A percentile compares a stretch with the other conserved stretches of the same genome.
Conservation (phyloP, 257 asterid genomes). For the Marsdenia floribunda region DNA sequence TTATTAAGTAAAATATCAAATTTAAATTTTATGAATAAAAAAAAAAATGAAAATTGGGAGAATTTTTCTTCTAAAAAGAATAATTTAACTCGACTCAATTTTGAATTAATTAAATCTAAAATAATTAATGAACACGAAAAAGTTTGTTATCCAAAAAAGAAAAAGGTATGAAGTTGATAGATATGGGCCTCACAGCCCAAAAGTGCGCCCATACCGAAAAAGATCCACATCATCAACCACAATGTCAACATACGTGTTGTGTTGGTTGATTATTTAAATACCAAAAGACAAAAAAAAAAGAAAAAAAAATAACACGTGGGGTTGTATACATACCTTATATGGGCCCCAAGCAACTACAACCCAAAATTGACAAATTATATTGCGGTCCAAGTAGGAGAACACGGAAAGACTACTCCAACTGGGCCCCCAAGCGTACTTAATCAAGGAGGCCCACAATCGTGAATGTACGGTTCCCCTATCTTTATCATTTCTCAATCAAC, state of each 20-base stretch:
- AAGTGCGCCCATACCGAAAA: neutral
- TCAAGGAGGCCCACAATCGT: conserved; percentile 5
- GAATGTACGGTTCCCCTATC: conserved; percentile 8
- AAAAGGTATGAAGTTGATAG: neutral
- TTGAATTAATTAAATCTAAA: too few species aligned
- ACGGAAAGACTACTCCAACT: conserved; percentile 4
- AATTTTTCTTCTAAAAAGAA: too few species aligned
- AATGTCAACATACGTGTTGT: conserved; percentile 6
- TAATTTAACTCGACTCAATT: too few species aligned
- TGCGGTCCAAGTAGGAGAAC: conserved; percentile 18
- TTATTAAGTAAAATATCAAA: too few species aligned
- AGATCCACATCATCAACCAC: neutral
- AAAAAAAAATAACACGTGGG: conserved; percentile 1
- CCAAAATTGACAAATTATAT: neutral
- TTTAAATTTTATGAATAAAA: too few species aligned
- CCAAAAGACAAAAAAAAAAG: neutral
- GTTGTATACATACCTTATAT: neutral
- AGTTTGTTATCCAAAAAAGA: too few species aligned
- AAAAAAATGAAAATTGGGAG: too few species aligned
- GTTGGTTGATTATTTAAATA: conserved; percentile 7
- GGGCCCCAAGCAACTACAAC: conserved; percentile 6
- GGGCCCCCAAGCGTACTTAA: conserved; percentile 1
- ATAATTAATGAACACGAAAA: too few species aligned
- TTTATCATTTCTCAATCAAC: conserved; percentile 3
- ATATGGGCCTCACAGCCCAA: neutral